Evolutionary conservation across 352 stramenopile genomes (phyloP).

Genomic region (Pythium folliculosum): DNA sequence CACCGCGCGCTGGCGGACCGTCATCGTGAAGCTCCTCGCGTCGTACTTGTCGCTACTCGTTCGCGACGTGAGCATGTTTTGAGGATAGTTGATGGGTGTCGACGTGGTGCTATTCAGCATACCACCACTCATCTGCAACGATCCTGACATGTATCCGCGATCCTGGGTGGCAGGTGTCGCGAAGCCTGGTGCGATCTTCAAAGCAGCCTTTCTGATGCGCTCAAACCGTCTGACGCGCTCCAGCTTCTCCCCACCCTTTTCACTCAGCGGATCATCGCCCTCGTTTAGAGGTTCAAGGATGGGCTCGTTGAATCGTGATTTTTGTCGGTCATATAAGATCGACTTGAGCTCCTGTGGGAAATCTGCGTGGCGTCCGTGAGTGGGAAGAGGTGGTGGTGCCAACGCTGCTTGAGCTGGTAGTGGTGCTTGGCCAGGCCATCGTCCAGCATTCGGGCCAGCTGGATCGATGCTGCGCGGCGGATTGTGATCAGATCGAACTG

Average conservation of each 20-base stretch:
- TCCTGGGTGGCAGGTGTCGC: constrained; percentile 22
- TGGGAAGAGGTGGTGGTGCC: constrained; percentile 25
- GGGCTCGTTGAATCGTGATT: constrained; percentile 69
- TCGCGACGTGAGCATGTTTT: constrained; percentile 26
- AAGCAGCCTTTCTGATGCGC: constrained; percentile 50
- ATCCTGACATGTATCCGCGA: background rate
- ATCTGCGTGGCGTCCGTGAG: constrained; percentile 48
- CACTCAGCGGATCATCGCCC: constrained; percentile 76
- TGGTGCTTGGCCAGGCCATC: background rate
- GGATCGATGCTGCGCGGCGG: background rate
- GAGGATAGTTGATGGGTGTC: constrained; percentile 13
- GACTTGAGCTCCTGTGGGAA: constrained; percentile 60
- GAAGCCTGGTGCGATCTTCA: constrained; percentile 71
- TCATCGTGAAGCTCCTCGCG: constrained; percentile 78
- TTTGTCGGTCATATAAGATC: constrained; percentile 67
- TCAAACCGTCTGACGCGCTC: constrained; percentile 68
- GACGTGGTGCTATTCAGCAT: constrained; percentile 1
- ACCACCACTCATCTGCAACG: background rate
- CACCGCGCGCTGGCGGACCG: constrained; percentile 90
- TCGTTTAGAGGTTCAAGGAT: constrained; percentile 67
- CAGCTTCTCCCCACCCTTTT: constrained; percentile 67
- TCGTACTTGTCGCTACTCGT: constrained; percentile 56
- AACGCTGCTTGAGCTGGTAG: background rate
- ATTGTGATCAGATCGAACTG: constrained; percentile 5
- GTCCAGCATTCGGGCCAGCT: background rate